phyloP scores from a whole-genome alignment of 208 protist species.

The Angomonas ambiguus region DNA sequence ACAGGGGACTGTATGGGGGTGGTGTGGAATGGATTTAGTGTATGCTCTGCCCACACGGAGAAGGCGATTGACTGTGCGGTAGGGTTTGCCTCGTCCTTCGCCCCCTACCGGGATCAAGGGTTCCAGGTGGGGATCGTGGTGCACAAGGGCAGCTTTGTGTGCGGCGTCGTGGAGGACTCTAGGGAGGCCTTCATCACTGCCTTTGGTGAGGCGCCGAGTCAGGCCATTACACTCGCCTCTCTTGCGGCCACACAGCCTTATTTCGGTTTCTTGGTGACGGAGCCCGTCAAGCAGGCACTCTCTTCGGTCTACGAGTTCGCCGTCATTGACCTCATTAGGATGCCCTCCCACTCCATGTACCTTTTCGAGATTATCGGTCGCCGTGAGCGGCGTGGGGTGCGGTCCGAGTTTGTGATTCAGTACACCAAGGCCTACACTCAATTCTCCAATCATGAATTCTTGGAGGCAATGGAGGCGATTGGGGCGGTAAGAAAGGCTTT shows the following conservation, averaged over 20 bases:
- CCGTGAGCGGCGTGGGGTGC: neutral
- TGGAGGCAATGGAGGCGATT: slow-evolving; percentile 33
- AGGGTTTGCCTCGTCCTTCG: slow-evolving; percentile 54
- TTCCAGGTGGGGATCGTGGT: slow-evolving; percentile 75
- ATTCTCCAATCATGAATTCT: slow-evolving; percentile 77
- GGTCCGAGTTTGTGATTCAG: slow-evolving; percentile 43
- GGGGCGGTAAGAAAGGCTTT: slow-evolving; percentile 20
- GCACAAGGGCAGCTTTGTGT: slow-evolving; percentile 75
- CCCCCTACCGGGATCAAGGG: slow-evolving; percentile 41
- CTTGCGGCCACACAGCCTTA: slow-evolving; percentile 45
- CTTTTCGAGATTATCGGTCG: slow-evolving; percentile 67
- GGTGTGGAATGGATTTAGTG: slow-evolving; percentile 84
- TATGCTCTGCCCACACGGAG: slow-evolving; percentile 62
- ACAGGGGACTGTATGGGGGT: slow-evolving; percentile 67
- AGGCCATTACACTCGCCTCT: slow-evolving; percentile 53
- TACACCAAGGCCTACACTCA: slow-evolving; percentile 70
- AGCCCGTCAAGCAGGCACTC: slow-evolving; percentile 75
- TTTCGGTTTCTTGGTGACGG: slow-evolving; percentile 61
- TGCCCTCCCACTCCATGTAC: slow-evolving; percentile 44
- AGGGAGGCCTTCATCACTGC: slow-evolving; percentile 75
- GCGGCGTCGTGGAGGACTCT: slow-evolving; percentile 70
- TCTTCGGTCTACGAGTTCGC: slow-evolving; percentile 66
- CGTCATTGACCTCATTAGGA: slow-evolving; percentile 75
- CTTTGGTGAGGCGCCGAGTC: slow-evolving; percentile 63
- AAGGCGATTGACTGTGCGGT: slow-evolving; percentile 64